Base-by-base conservation (phyloP, 108 stramenopile species). In the Skeletonema potamos region DNA sequence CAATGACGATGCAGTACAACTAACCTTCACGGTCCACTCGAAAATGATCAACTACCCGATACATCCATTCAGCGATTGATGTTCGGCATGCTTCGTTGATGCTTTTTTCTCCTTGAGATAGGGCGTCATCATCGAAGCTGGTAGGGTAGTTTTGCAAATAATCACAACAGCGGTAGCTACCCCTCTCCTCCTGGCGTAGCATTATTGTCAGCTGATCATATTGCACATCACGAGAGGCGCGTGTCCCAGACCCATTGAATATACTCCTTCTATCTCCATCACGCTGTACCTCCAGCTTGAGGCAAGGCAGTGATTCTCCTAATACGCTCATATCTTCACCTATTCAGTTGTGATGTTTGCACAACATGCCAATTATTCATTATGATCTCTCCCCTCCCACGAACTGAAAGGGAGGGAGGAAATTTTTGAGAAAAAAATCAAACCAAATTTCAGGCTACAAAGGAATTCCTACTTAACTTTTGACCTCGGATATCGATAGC, bases 11-110 rank as follows among this genome's bases (percentile, higher is more conserved):
- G 84, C 78, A 26, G 85, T 30, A 27, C 65, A 9, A 86, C 90
- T 60, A 79, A 69, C 88, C 86, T 57, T 89, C 90, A 41, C 94
- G 83, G 57, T 95, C 90, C 34, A 89, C 65, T 10, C 72, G 71
- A 66, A 92, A 95, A 72, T 92, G 87, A 72, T 95, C 94, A 17
- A 92, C 79, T 9, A 95, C 88, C 13, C 87, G 86, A 66, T 88
- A 94, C 62, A 85, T 84, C 93, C 93, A 94, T 66, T 90, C 89
- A 64, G 86, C 90, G 24, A 94, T 92, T 32, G 85, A 87, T 54
- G 87, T 82, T 37, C 90, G 85, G 82, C 90, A 89, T 10, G 70
- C 30, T 64, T 80, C 85, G 30, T 86, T 88, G 29, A 89, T 81
- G 13, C 26, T 58, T 12, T 59, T 73, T 24, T 34, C 37, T 43